A percentile compares a stretch with the other conserved stretches of the same genome.
phyloP scores from a whole-genome alignment of 2,329 filamentous ascomycete genomes.

The Colletotrichum tropicicola region DNA sequence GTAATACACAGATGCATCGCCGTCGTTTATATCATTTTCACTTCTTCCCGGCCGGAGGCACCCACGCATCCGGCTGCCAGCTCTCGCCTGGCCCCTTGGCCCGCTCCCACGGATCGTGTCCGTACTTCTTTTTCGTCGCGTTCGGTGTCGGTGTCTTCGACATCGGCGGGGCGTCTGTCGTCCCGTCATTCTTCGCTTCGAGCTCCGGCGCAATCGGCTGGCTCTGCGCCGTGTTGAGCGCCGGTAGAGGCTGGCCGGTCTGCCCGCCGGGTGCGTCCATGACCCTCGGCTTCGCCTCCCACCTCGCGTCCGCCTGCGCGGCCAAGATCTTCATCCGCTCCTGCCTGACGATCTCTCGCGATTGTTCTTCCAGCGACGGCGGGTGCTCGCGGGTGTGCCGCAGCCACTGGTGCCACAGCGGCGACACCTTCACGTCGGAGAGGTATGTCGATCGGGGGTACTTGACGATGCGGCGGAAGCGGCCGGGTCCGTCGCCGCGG shows the following conservation, averaged over 20 bases:
- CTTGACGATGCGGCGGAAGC: conserved; percentile 70
- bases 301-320: conserved; percentile 69
- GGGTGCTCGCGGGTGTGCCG: conserved; percentile 65
- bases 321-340: conserved; percentile 64
- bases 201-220: conserved; percentile 26
- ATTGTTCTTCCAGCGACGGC: conserved; percentile 66
- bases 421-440: conserved; percentile 65
- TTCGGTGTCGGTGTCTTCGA: conserved; percentile 3
- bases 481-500: conserved; percentile 46
- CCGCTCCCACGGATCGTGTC: conserved; percentile 66
- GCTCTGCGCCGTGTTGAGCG: conserved; percentile 33
- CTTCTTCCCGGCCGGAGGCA: conserved; percentile 51
- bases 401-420: conserved; percentile 76
- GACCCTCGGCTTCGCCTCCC: conserved; percentile 66
- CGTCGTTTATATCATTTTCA: conserved; percentile 1
- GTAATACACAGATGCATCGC: conserved; percentile 1
- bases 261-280: conserved; percentile 47
- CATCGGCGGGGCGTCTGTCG: neutral
- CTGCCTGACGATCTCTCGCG: conserved; percentile 60
- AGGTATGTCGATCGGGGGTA: conserved; percentile 64
- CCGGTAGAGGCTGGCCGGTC: conserved; percentile 38
- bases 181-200: conserved; percentile 5
- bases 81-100: conserved; percentile 64
- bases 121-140: conserved; percentile 26
- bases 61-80: conserved; percentile 76